Percentiles rank a stretch among this genome's conserved stretches.
These are phyloP conservation scores for Athelia sp. DNA, from an alignment of 1,284 basidiomycete genomes.

Conservation along the genomic window DNA sequence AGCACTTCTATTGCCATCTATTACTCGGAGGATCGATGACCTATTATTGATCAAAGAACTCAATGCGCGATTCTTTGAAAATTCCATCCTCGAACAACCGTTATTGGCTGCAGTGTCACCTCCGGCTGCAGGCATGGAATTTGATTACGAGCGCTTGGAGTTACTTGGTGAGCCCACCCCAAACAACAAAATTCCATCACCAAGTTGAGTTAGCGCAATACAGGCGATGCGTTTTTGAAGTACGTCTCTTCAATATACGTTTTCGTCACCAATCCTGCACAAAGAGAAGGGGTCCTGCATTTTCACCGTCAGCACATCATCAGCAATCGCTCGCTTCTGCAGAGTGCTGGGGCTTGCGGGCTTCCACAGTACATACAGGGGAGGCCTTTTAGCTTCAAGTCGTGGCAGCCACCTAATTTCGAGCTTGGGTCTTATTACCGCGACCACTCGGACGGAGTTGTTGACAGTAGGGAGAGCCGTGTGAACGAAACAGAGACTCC, in stretches of 20 bases:
- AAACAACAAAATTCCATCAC: not conserved
- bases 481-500: too few relatives aligned
- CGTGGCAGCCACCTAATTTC: conserved; percentile 59
- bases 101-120: conserved; percentile 64
- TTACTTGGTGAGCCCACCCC: conserved; percentile 55
- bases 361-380: conserved; percentile 68
- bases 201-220: not conserved
- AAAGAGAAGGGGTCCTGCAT: conserved; percentile 62
- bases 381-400: conserved; percentile 60
- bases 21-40: conserved; percentile 65
- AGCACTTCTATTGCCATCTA: conserved; percentile 64
- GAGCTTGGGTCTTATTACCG: conserved; percentile 12
- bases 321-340: conserved; percentile 63
- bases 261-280: conserved; percentile 60
- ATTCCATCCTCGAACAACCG: conserved; percentile 51
- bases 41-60: conserved; percentile 70
- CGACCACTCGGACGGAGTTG: not conserved
- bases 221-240: conserved; percentile 80
- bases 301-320: conserved; percentile 60
- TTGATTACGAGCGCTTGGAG: conserved; percentile 78
- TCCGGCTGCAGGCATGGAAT: conserved; percentile 59
- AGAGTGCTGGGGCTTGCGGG: conserved; percentile 48
- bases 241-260: conserved; percentile 69
- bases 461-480: too few relatives aligned
- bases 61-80: conserved; percentile 62